phyloP scores from a whole-genome alignment of 2,329 filamentous ascomycete genomes.

The Cyclaneusma minus region DNA sequence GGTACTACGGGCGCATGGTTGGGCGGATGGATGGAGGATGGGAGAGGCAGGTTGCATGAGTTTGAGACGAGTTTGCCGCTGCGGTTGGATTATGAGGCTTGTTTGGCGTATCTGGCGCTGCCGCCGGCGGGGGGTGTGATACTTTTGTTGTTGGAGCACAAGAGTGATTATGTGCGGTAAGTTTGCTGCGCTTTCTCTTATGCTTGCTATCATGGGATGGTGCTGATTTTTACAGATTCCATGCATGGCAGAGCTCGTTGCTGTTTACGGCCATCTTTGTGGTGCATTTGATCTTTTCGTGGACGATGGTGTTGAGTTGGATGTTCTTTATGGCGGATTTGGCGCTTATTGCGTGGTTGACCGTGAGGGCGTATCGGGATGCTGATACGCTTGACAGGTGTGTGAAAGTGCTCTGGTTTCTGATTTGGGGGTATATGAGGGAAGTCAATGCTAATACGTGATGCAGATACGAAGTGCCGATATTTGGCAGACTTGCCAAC shows the following conservation, averaged over 20 bases:
- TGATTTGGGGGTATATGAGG: neutral
- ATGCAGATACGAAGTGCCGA: slow-evolving; percentile 52
- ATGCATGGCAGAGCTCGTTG: slow-evolving; percentile 87
- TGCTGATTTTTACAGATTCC: slow-evolving; percentile 44
- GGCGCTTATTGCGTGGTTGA: slow-evolving; percentile 59
- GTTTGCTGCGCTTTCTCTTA: slow-evolving; percentile 14
- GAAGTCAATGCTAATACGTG: slow-evolving; percentile 43
- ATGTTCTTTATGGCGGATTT: slow-evolving; percentile 65
- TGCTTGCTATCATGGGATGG: neutral
- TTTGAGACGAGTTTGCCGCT: slow-evolving; percentile 86
- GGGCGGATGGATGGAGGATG: slow-evolving; percentile 7
- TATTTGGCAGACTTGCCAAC: slow-evolving; percentile 74
- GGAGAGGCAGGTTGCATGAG: slow-evolving; percentile 48
- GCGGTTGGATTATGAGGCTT: slow-evolving; percentile 78
- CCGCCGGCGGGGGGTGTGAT: slow-evolving; percentile 78
- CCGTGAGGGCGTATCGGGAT: slow-evolving; percentile 69
- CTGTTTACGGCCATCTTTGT: slow-evolving; percentile 63
- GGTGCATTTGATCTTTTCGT: slow-evolving; percentile 73
- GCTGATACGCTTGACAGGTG: slow-evolving; percentile 38
- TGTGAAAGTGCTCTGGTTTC: neutral
- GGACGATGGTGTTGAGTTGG: slow-evolving; percentile 75
- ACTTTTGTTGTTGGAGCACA: slow-evolving; percentile 73
- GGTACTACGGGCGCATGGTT: neutral
- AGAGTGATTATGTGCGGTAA: slow-evolving; percentile 92
- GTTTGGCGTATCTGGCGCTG: slow-evolving; percentile 70